Evolutionary conservation across 78 protist genomes (phyloP), one percentile per base, ranked within the genome.

Genomic region (Dictyostelium citrinum): DNA sequence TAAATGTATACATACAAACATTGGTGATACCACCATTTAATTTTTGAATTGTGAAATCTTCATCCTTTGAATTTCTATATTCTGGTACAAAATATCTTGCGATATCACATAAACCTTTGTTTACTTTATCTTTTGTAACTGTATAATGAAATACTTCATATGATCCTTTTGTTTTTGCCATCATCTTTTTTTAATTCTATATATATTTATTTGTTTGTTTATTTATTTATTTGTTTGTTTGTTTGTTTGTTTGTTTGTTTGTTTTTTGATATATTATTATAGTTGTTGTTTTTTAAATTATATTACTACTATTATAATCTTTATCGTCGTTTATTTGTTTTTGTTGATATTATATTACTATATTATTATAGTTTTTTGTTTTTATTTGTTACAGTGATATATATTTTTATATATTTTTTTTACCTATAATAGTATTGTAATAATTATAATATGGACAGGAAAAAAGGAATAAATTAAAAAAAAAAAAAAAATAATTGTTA

Each of bases 11-110:
- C 95, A 9, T 82, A 91, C 95, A 74, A 49, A 83, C 77, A 70
- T 91, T 91, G 12, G 95, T 91, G 61, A 91, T 84, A n/a, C 95
- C 95, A 67, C 95, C 95, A 64, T 91, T 83, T 45, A 91, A 37
- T 82, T 75, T 72, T 20, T 51, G 76, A 35, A 91, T 80, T 70
- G 88, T 33, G 22, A 91, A 74, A 70, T 91, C 90, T 12, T 74
- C 58, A 49, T 91, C 95, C 3, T 83, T 39, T 24, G 92, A 77
- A 29, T 86, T 81, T 37, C 71, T 71, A 86, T 86, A 86, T 77
- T 86, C 92, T 22, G 92, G 81, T 45, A 86, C 92, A 14, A 86
- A 86, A 64, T 86, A 83, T 76, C 92, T 80, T 37, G 92, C 92
- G 67, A 86, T 77, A 64, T 86, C 92, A 27, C 78, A 37, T 24